Conservation (phyloP, 441 rosid species). For the Adansonia grandidieri region DNA sequence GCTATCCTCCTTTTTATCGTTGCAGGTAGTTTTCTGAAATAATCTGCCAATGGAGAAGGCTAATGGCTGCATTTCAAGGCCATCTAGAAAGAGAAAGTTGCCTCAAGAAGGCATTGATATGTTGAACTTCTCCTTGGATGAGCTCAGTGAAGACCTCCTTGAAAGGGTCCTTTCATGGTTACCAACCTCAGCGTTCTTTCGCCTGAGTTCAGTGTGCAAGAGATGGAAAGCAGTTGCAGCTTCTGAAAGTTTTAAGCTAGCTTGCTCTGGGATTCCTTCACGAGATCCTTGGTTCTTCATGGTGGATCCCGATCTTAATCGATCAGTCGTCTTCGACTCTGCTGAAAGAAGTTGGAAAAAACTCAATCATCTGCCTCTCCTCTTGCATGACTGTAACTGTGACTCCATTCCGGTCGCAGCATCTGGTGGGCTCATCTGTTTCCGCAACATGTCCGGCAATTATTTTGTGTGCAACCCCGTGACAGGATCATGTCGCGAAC, state of each 20-base stretch:
- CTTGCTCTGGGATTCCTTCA: conserved; percentile 69
- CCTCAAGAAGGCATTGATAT: conserved; percentile 36
- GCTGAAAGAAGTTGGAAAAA: conserved; percentile 66
- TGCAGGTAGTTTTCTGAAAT: conserved; percentile 32
- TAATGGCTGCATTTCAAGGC: conserved; percentile 32
- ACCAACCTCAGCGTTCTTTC: conserved; percentile 68
- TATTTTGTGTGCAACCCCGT: conserved; percentile 69
- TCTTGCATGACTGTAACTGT: conserved; percentile 28
- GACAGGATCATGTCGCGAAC: conserved; percentile 53
- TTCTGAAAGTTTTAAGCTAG: conserved; percentile 73
- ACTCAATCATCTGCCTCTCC: conserved; percentile 45
- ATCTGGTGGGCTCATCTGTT: conserved; percentile 81
- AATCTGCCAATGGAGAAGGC: conserved; percentile 41
- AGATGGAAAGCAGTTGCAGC: conserved; percentile 68
- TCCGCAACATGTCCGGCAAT: conserved; percentile 48
- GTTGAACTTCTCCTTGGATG: conserved; percentile 55
- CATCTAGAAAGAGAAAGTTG: conserved; percentile 61
- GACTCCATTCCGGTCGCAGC: conserved; percentile 69
- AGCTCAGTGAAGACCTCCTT: conserved; percentile 72
- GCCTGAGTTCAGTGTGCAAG: conserved; percentile 76
- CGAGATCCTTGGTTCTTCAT: conserved; percentile 90
- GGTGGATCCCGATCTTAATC: conserved; percentile 48
- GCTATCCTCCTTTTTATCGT: not conserved
- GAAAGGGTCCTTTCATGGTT: conserved; percentile 87
- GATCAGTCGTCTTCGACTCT: conserved; percentile 63